phyloP scores from a whole-genome alignment of 805 yeast species.

The Candida jianshihensis region DNA sequence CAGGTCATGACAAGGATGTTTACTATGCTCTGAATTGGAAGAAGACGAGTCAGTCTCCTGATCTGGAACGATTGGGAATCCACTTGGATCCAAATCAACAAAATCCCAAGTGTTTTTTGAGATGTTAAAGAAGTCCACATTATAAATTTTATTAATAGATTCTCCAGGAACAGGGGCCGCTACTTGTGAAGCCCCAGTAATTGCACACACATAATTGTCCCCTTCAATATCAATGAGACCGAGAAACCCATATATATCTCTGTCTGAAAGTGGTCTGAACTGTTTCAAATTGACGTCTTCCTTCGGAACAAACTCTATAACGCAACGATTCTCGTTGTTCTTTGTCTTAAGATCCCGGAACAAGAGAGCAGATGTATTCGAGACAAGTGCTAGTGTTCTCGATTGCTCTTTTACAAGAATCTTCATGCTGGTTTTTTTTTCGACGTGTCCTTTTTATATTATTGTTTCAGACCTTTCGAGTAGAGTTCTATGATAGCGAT shows the following conservation, averaged over 20 bases:
- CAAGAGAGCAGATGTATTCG: conserved; percentile 37
- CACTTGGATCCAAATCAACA: conserved; percentile 58
- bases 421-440: conserved; percentile 25
- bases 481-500: too few species aligned
- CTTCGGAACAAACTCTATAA: conserved; percentile 41
- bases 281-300: conserved; percentile 29
- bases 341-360: conserved; percentile 34
- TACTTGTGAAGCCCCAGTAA: conserved; percentile 68
- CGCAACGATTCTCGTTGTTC: conserved; percentile 30
- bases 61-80: conserved; percentile 47
- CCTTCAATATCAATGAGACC: conserved; percentile 70
- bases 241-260: conserved; percentile 57
- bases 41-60: conserved; percentile 21
- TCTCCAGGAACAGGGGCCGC: conserved; percentile 81
- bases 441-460: too few species aligned
- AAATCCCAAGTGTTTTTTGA: conserved; percentile 75
- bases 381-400: conserved; percentile 36
- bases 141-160: conserved; percentile 68
- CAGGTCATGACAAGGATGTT: conserved; percentile 73
- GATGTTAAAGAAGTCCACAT: conserved; percentile 84
- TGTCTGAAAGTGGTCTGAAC: conserved; percentile 36
- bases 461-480: too few species aligned
- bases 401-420: conserved; percentile 28
- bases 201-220: conserved; percentile 69
- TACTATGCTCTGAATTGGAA: conserved; percentile 7